Evolutionary conservation across 768 basidiomycete species (phyloP), one percentile per base, ranked within the genome.

Genomic region (Macrocybe gigantea): DNA sequence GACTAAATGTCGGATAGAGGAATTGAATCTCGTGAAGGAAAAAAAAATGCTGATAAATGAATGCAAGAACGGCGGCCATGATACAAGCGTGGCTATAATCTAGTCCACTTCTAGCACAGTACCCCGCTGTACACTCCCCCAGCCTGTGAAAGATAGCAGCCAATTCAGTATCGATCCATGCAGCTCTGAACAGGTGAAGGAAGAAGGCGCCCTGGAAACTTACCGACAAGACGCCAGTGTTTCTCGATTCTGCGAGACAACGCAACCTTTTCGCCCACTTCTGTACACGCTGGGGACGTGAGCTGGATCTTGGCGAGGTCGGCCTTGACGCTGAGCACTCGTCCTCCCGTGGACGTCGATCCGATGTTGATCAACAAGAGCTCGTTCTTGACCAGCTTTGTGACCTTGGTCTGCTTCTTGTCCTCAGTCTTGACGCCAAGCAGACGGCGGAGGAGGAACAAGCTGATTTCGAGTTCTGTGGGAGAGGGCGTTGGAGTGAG

Each of bases 391-490:
- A 82, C 77, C 39, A 96, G 78, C 66, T 96, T 96, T 45, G 89
- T 75, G 15, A 92, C 90, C 68, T 93, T 99, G 14, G 96, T 96
- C 64, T 94, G 91, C 66, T 97, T 99, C 74, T 94, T 96, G 72
- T 98, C 96, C 67, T 97, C 95, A 15, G 93, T 93, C 67, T 94
- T 93, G 53, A 99, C 96, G 63, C 96, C 95, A n/a, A 98, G 80
- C 46, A 98, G 71, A 50, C 96, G 83, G 51, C 96, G 89, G 33
- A 99, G 85, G 32, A 98, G 73, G 85, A 97, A 99, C 56, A 94
- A 74, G 57, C 82, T 88, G 62, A 94, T 93, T 66, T 94, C 92
- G 47, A 94, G 75, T 66, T 94, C 93, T 91, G 50, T 3, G 40
- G 7, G 12, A 33, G 30, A 7, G 32, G 55, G 33, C 60, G 15